Evolutionary conservation across 495 filamentous ascomycete species (phyloP), one percentile per base, ranked within the genome.

Genomic region (Aspergillus sclerotioniger): DNA sequence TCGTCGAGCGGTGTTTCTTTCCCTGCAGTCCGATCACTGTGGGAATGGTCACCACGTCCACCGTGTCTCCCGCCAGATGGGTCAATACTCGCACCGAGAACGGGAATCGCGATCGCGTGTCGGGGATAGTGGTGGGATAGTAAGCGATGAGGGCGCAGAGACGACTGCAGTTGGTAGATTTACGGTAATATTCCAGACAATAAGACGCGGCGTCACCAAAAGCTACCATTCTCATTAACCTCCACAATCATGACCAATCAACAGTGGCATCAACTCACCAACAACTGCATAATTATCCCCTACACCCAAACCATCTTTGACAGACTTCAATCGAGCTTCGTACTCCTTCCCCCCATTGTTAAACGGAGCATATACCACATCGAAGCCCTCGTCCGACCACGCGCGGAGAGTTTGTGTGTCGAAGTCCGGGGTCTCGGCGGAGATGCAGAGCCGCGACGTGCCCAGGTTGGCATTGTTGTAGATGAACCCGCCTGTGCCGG

Each of bases 321-420:
- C 68, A 12, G 65, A 63, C 51, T 66, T 62, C 51, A 90, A 58
- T 49, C 71, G 76, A 44, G 64, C 63, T 10, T 71, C 61, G 62
- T 87, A 88, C 3, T 80, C 74, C 53, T 83, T 81, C 4, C 76
- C 81, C 16, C 79, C 80, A 6, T 70, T 66, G 15, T 78, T 74
- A 59, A 84, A 75, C 0, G 85, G 79, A 0, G 89, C 48, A 59
- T 90, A 90, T 2, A 76, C 66, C 3, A 87, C 84, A 31, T 82
- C 70, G 67, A 89, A 90, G 13, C 87, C 87, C 61, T 91, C 87
- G 52, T 82, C 81, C 28, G 75, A 74, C 87, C 87, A 90, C 28
- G 78, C 75, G 16, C 75, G 71, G 29, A 87, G 56, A 0, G 79
- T 82, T 6, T 80, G 66, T 7, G 67, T 53, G 62, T 89, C 86